These are phyloP conservation scores for Rhodotorula sp. DNA, from an alignment of 1,284 basidiomycete species.

Conservation along the genomic window DNA sequence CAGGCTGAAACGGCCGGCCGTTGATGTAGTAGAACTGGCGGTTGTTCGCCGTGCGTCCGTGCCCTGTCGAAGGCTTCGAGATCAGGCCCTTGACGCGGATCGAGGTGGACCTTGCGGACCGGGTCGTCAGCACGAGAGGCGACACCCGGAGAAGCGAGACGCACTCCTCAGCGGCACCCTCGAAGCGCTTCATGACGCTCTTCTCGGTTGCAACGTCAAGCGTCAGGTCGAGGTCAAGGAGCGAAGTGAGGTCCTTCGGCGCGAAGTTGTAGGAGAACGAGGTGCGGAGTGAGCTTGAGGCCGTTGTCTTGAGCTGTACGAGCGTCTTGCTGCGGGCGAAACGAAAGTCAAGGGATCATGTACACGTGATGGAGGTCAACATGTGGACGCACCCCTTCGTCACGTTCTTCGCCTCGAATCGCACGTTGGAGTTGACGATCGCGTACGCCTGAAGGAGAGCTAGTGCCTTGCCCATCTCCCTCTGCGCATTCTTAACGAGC, in stretches of 20 bases:
- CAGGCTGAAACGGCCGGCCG: conserved; percentile 79
- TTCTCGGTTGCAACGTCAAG: conserved; percentile 70
- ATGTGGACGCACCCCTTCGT: conserved; percentile 64
- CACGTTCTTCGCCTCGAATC: conserved; percentile 75
- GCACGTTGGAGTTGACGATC: conserved; percentile 67
- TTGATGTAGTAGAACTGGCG: conserved; percentile 95
- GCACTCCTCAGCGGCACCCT: conserved; percentile 5
- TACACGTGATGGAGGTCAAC: no score
- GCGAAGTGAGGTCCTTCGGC: conserved; percentile 70
- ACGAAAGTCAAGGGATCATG: neutral
- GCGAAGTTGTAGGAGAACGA: conserved; percentile 83
- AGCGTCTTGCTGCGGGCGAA: conserved; percentile 62
- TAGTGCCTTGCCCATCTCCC: conserved; percentile 85
- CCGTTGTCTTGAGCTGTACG: conserved; percentile 72
- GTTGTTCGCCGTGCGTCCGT: conserved; percentile 76
- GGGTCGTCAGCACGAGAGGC: neutral
- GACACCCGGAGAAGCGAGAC: neutral
- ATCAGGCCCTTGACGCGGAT: conserved; percentile 73
- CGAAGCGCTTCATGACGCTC: conserved; percentile 45
- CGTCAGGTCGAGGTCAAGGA: conserved; percentile 71
- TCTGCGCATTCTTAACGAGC: conserved; percentile 82
- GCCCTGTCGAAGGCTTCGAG: conserved; percentile 71
- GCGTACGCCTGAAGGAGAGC: conserved; percentile 85
- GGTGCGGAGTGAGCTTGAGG: conserved; percentile 62
- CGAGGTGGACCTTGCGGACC: conserved; percentile 31